Evolutionary conservation across 148 eudicot species (phyloP), one percentile per base, ranked within the genome.

Genomic region (Rhododendron henanense): DNA sequence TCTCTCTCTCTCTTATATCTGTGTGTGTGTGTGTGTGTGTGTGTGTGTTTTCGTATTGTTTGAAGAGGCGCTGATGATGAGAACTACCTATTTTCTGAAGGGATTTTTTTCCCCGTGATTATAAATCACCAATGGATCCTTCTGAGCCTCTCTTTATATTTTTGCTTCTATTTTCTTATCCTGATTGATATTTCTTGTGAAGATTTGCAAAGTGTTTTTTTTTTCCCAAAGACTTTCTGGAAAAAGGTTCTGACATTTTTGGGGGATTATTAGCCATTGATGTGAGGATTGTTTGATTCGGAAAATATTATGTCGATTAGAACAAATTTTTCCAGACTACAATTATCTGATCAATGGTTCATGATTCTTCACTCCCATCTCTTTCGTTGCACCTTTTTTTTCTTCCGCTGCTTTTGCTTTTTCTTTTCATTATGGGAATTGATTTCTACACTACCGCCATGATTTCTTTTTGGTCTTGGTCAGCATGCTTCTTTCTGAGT

Each of bases 41-140:
- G 10, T 63, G 69, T 9, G 31, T 31, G 0, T 67, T 25, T 67
- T 23, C 31, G 15, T 65, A 65, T 0, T 2, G 73, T 41, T 41
- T 25, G 15, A 47, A 8, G 85, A 83, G 86, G 91, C 91, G 53
- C 79, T 90, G 91, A 90, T 90, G 91, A 31, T 86, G 74, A 86
- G 48, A 84, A 87, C 93, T 91, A 91, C 91, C 93, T 89, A 89
- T 91, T 89, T 91, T 85, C 75, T 91, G 93, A 91, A 45, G 44
- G 91, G 73, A 53, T 78, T 28, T 48, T 37, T 65, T 90, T 55
- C 37, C 77, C 81, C 41, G 47, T 87, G 91, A 89, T 89, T 91
- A 87, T 86, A 85, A 86, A 81, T 67, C 21, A 90, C 92, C 92
- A 91, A 91, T 91, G 92, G 92, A 91, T 91, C 92, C 92, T 91